Conservation (phyloP, 345 rosid species). For the Rubroshorea leprosula region DNA sequence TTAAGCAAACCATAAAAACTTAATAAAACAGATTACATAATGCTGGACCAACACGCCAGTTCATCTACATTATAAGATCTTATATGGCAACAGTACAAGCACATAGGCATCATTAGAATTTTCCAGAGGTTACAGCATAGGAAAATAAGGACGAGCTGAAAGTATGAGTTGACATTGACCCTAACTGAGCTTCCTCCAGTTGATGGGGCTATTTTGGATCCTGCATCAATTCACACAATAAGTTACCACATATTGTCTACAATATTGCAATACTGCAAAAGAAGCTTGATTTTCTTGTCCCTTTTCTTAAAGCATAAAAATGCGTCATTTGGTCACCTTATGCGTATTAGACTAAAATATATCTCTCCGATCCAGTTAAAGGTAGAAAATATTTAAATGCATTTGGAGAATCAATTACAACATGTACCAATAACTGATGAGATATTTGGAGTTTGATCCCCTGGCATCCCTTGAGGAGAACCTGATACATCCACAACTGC, state of each 20-base stretch:
- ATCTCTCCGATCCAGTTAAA: too few relatives aligned
- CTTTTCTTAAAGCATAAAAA: too few relatives aligned
- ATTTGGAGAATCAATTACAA: background rate
- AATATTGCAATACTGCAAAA: background rate
- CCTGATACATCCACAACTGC: background rate
- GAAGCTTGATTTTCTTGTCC: too few relatives aligned
- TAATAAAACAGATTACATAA: background rate
- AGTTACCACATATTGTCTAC: too few relatives aligned
- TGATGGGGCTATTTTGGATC: background rate
- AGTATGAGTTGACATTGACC: background rate
- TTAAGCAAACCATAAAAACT: background rate
- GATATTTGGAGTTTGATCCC: background rate
- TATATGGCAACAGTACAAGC: too few relatives aligned
- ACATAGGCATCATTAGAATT: background rate
- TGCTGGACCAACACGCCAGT: too few relatives aligned
- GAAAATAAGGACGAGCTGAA: background rate
- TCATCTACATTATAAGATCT: background rate
- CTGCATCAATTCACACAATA: background rate
- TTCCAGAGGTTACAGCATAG: background rate
- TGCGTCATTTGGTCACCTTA: too few relatives aligned
- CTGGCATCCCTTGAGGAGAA: background rate
- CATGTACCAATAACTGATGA: background rate
- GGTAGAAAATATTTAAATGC: too few relatives aligned
- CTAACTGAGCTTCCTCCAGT: background rate
- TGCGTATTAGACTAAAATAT: too few relatives aligned